Percentiles rank a stretch among this genome's conserved stretches.
These are phyloP conservation scores for Apiotrichum veenhuisii DNA, from an alignment of 1,284 basidiomycete species.

Conservation along the genomic window DNA sequence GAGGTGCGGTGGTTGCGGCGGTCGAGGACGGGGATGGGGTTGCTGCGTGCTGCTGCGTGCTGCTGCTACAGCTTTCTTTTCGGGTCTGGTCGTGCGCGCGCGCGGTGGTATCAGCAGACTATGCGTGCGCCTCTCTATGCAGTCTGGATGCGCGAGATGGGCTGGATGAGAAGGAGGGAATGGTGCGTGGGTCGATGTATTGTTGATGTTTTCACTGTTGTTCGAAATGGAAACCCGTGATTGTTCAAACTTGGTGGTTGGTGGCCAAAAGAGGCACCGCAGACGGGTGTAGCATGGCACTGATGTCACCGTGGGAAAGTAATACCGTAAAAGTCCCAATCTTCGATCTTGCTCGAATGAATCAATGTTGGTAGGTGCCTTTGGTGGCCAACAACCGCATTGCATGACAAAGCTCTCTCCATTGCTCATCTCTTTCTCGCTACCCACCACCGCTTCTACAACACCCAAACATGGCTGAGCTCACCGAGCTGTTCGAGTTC, in stretches of 20 bases:
- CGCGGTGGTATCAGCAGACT: background rate
- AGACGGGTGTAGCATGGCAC: background rate
- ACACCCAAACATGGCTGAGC: constrained; percentile 34
- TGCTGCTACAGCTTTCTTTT: background rate
- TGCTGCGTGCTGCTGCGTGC: background rate
- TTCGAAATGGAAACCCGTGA: background rate
- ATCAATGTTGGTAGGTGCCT: too few relatives aligned
- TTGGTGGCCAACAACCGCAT: too few relatives aligned
- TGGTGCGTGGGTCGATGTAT: background rate
- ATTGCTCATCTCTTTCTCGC: background rate
- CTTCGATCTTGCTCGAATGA: background rate
- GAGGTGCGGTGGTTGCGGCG: background rate
- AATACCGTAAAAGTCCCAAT: background rate
- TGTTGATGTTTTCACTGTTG: background rate
- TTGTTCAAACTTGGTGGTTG: constrained; percentile 2
- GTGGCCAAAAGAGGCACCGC: background rate
- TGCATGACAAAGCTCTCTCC: background rate
- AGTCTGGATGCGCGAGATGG: background rate
- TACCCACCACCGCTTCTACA: background rate
- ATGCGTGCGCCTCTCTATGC: background rate
- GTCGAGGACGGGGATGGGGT: background rate
- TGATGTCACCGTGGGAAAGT: constrained; percentile 26
- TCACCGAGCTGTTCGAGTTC: constrained; percentile 74
- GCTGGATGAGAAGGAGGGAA: background rate
- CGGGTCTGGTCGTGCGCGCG: background rate